Base-by-base conservation (phyloP, 768 basidiomycete genomes). In the Lactarius indigo region DNA sequence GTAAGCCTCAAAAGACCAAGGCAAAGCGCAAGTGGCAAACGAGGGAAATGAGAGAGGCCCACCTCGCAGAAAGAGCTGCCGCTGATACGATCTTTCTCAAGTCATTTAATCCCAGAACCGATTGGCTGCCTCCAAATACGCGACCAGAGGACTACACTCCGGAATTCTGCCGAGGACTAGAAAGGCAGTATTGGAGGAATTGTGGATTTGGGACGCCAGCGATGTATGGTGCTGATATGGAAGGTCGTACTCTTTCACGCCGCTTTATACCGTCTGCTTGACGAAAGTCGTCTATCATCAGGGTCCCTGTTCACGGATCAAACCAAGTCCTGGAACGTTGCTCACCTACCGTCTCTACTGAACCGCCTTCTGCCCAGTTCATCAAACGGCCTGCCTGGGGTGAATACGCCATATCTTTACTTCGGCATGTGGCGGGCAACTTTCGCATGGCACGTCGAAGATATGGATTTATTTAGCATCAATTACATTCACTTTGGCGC, bases 361-460 rank as follows among this genome's bases (percentile, higher is more conserved):
- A 87, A 89, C 12, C 87, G 94, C 4, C 80, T 97, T 31, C 78
- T 94, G 0, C 91, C 91, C 0, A 74, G 84, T 15, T 82, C 87
- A 8, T 78, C 81, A 44, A 84, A 88, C 61, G 85, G 88, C 47
- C 80, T 99, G 31, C 96, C 96, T 1, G 97, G 97, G 10, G 97
- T 99, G 57, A 98, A 98, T 74, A 90, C 94, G 3, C 96, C 96
- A 0, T 98, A 98, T 75, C 84, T 98, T 2, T 98, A 98, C 77
- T 98, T 96, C 75, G 97, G 97, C 69, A 98, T 98, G 96, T 99
- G 97, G 97, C 83, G 95, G 59, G 96, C 96, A 28, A 94, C 94
- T 0, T 98, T 98, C 77, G 93, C 95, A 0, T 99, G 97, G 96
- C 97, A 99, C 72, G 97, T 99, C 57, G 97, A 99, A 77, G 97